phyloP scores from a whole-genome alignment of 2,329 filamentous ascomycete genomes.

The Colletotrichum ledebouriae region DNA sequence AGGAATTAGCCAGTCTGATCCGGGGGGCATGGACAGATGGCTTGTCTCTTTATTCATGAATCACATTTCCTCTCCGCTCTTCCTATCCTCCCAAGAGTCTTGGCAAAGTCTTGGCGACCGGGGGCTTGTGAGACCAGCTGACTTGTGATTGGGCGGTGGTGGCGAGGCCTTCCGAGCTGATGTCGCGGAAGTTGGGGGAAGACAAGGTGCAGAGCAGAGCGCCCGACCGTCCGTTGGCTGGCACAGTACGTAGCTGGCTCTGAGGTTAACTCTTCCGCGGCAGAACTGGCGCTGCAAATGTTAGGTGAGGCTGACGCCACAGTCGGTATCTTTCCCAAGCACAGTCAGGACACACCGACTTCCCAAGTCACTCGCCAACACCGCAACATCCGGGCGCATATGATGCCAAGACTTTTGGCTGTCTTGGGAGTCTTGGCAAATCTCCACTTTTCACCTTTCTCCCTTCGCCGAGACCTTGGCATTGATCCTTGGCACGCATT shows the following conservation, averaged over 20 bases:
- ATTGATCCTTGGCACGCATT: constrained; percentile 36
- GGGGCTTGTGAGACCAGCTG: constrained; percentile 28
- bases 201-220: constrained; percentile 3
- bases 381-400: constrained; percentile 42
- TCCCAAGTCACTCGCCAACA: constrained; percentile 31
- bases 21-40: constrained; percentile 38
- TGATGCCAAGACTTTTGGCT: constrained; percentile 42
- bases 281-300: rapidly evolving
- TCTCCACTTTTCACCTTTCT: constrained; percentile 36
- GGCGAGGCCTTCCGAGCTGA: constrained; percentile 40
- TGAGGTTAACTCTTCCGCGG: neutral
- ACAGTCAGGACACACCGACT: constrained; percentile 3
- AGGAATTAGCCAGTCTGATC: constrained; percentile 21
- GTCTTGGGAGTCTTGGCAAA: constrained; percentile 42
- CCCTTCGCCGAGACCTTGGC: constrained; percentile 40
- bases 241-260: constrained; percentile 1
- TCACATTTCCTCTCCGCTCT: constrained; percentile 43
- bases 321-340: neutral
- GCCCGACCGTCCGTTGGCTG: neutral
- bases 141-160: constrained; percentile 28
- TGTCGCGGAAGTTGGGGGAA: constrained; percentile 31
- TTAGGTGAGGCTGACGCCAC: constrained; percentile 6
- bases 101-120: constrained; percentile 41
- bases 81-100: constrained; percentile 39
- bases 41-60: constrained; percentile 42